Base-by-base conservation (phyloP, 2,329 filamentous ascomycete species). In the Paecilomyces sp. region DNA sequence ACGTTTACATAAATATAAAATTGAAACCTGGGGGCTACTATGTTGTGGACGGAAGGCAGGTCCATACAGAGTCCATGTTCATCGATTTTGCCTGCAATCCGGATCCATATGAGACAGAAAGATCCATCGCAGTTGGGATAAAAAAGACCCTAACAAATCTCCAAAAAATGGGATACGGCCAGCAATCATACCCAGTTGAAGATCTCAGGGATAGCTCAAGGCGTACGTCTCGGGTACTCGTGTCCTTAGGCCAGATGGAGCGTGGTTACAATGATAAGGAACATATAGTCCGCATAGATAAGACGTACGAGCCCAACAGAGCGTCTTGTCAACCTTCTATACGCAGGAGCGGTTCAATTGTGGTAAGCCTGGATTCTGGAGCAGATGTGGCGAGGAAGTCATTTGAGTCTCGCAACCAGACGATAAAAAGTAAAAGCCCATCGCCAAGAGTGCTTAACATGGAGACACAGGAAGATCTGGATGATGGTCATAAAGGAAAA, bases 51-150 rank as follows among this genome's bases (percentile, higher is more conserved):
- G 63, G 62, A 3, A 60, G 55, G 54, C 41, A 18, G n/a, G 50
- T 57, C 15, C 33, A 18, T 12, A 12, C 59, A 4, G 34, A 58
- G 4, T 57, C 18, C 12, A 25, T 58, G 9, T 57, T 3, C 3
- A 18, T 67, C 13, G 56, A 12, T 15, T 55, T 67, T 13, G 52
- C 13, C 3, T 62, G 62, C 3, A 53, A 55, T 1, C 9, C 62
- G 15, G 61, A 65, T 31, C 28, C 65, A 18, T 36, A 13, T 6
- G 62, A 52, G 6, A 34, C 67, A 5, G 36, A 33, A 18, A 60
- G 31, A 24, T 24, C 28, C 9, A 57, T 66, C n/a, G 4, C 41
- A 47, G 9, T 8, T 18, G n/a, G 15, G n/a, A 15, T 9, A 5
- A n/a, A 18, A 47, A n/a, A 18, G n/a, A 9, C 15, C 15, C 5